These are phyloP conservation scores for Rhodotorula kratochvilovae DNA, from an alignment of 768 basidiomycete genomes.

Conservation along the genomic window DNA sequence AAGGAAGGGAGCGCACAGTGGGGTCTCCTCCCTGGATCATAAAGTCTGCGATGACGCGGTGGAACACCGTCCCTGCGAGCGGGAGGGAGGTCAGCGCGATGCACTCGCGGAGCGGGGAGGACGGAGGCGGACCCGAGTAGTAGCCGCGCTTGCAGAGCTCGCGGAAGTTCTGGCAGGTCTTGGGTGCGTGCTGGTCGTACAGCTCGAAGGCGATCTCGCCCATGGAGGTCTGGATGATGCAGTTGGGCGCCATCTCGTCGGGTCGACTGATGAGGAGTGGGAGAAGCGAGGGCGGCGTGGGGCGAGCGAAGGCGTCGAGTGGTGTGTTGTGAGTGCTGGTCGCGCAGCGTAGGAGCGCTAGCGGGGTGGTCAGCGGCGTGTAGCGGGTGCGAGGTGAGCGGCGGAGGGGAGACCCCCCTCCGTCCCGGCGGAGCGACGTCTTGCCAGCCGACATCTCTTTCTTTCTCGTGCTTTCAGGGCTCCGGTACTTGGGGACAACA, in stretches of 20 bases:
- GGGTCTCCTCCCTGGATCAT: conserved; percentile 71
- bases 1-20: background rate
- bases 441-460: no score
- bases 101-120: background rate
- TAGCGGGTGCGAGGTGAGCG: no score
- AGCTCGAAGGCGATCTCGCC: conserved; percentile 31
- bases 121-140: conserved; percentile 51
- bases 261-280: background rate
- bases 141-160: conserved; percentile 77
- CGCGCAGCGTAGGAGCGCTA: no score
- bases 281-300: background rate
- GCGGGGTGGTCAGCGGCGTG: no score
- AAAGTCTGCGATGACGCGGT: conserved; percentile 91
- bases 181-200: conserved; percentile 36
- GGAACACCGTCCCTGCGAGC: conserved; percentile 67
- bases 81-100: background rate
- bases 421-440: no score
- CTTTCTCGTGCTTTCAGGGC: no score
- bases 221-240: conserved; percentile 10
- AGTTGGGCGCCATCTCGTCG: background rate
- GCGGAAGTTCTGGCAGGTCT: conserved; percentile 94
- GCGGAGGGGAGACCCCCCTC: no score
- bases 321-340: no score
- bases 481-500: no score
- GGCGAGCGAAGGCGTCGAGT: no score